phyloP scores from a whole-genome alignment of 306 rosid genomes.

The Cucurbita maxima region DNA sequence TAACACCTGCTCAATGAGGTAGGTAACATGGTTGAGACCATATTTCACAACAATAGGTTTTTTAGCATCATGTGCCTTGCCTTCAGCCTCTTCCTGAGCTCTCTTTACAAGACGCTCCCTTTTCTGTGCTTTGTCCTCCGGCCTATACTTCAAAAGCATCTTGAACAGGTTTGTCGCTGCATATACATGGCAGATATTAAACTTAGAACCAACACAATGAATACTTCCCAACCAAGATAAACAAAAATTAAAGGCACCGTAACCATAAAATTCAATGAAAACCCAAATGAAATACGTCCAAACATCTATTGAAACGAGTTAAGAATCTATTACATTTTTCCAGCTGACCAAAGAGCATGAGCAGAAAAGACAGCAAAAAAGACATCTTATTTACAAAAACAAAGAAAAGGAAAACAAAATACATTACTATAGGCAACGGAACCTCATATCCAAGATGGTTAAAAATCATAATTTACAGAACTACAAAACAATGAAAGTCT shows the following conservation, averaged over 20 bases:
- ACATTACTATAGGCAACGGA: background rate
- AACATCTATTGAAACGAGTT: background rate
- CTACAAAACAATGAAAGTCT: background rate
- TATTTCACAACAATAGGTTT: constrained; percentile 61
- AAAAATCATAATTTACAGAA: background rate
- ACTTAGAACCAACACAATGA: background rate
- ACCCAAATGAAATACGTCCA: background rate
- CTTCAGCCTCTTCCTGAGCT: constrained; percentile 63
- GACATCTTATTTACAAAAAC: background rate
- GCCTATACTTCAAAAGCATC: constrained; percentile 65
- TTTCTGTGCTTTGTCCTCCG: constrained; percentile 63
- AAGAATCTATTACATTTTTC: background rate
- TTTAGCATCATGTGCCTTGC: constrained; percentile 46
- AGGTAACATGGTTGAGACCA: constrained; percentile 74
- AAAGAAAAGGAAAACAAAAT: no score
- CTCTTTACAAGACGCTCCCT: constrained; percentile 57
- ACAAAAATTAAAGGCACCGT: background rate
- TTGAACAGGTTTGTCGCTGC: constrained; percentile 66
- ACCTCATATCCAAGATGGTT: background rate
- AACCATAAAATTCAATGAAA: background rate
- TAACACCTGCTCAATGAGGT: constrained; percentile 60
- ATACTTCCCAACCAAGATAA: background rate
- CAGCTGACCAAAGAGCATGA: background rate
- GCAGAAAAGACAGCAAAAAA: background rate
- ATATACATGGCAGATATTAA: background rate